A percentile compares a stretch with the other conserved stretches of the same genome.
Conservation (phyloP, 441 rosid genomes). For the Bruguiera hainesii region DNA sequence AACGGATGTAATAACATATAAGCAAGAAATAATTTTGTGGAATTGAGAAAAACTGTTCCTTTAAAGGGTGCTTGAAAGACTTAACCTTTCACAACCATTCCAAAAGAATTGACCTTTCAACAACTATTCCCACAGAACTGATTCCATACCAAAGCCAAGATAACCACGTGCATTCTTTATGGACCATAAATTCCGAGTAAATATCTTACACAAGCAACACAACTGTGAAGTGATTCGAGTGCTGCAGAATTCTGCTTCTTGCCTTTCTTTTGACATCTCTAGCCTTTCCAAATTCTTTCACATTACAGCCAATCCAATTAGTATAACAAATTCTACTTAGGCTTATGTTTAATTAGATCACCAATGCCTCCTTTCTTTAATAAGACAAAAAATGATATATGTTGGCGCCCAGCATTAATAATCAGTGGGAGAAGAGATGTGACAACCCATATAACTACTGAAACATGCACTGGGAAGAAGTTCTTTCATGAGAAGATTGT, state of each 20-base stretch:
- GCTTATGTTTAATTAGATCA: neutral
- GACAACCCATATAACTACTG: too few relatives aligned
- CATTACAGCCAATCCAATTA: neutral
- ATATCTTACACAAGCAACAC: neutral
- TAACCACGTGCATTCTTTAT: neutral
- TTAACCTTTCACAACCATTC: neutral
- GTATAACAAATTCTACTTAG: neutral
- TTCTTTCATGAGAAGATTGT: too few relatives aligned
- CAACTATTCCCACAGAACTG: neutral
- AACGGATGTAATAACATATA: neutral
- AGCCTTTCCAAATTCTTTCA: too few relatives aligned
- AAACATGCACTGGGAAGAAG: neutral
- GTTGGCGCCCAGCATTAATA: too few relatives aligned
- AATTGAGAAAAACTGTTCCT: neutral
- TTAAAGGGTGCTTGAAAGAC: too few relatives aligned
- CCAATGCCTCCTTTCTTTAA: neutral
- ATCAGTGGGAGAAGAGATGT: neutral
- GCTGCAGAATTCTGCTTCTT: neutral
- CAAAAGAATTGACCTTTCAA: neutral
- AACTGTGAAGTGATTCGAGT: neutral
- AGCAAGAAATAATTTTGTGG: neutral
- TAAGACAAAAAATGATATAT: too few relatives aligned
- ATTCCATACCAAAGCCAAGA: neutral
- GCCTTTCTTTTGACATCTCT: too few relatives aligned
- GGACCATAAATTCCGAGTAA: too few relatives aligned